These are phyloP conservation scores for Fusarium sp. DNA, from an alignment of 2,329 filamentous ascomycete genomes.

Conservation along the genomic window DNA sequence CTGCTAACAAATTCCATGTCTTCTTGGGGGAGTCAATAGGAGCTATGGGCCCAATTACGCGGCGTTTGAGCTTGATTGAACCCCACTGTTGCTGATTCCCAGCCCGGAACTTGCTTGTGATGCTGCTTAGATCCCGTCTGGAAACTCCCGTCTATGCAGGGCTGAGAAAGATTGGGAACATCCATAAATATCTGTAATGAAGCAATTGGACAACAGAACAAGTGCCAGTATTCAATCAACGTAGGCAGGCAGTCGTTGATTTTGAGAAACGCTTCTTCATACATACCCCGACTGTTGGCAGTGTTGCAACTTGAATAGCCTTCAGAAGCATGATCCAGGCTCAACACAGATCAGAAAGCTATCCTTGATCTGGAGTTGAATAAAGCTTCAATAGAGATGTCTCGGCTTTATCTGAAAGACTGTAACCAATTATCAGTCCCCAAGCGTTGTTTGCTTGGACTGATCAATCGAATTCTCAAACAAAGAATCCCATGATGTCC, in stretches of 20 bases:
- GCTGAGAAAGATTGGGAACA: neutral
- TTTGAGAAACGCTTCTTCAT: neutral
- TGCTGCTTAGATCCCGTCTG: neutral
- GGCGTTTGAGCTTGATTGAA: slow-evolving; percentile 13
- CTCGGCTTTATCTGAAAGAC: neutral
- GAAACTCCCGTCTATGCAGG: neutral
- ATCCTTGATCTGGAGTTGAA: slow-evolving; percentile 18
- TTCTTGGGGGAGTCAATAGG: neutral
- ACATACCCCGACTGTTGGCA: neutral
- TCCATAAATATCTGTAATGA: neutral
- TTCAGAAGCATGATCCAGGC: neutral
- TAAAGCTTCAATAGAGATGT: slow-evolving; percentile 8
- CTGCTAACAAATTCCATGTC: slow-evolving; percentile 32
- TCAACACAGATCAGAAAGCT: neutral
- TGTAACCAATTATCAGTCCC: neutral
- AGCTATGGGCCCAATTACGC: slow-evolving; percentile 18
- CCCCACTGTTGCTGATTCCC: neutral
- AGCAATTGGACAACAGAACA: neutral
- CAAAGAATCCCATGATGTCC: neutral
- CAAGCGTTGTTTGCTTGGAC: neutral
- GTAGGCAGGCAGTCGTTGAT: too few relatives aligned
- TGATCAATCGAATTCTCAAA: neutral
- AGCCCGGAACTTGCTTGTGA: slow-evolving; percentile 1
- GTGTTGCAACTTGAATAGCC: neutral
- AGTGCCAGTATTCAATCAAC: neutral